Base-by-base conservation (phyloP, 2,329 filamentous ascomycete species). In the Pseudomassariella vexata region DNA sequence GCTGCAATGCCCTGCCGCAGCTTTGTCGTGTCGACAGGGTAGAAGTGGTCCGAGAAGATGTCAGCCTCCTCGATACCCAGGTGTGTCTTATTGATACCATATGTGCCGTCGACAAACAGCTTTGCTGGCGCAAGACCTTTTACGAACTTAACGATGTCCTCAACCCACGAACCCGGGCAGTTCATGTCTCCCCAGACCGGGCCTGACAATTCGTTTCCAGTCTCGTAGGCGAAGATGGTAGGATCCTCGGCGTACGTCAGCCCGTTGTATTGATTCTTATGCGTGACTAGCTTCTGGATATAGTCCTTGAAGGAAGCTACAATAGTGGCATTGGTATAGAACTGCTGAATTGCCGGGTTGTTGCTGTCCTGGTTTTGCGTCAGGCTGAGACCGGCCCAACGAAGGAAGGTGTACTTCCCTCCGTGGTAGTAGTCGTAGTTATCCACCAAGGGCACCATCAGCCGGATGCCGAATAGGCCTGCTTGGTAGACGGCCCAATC, bases 391-490 rank as follows among this genome's bases (percentile, higher is more conserved):
- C 65, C 65, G 12, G 51, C 52, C 57, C 59, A 70, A 16, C 66
- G 60, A 19, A 69, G 50, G 45, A 68, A 70, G 40, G 56, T 54
- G 49, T 63, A 69, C 45, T 68, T 68, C 6, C 66, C 66, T 15
- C 66, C 65, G 38, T 69, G 66, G 46, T 68, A 70, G 41, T 68
- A 69, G 43, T 69, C 60, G 53, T 62, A 70, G 35, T 69, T 65
- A 44, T 70, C 65, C 5, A 60, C 58, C 35, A 70, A 45, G 1
- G 65, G 65, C 22, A 64, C 55, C 38, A 68, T 49, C 26, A 70
- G 45, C 20, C 65, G 53, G 18, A 70, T 46, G 0, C 63, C 65
- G 46, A 64, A 59, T 34, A 55, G 46, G 8, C 63, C 50, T 6
- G 66, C 66, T 45, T 69, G 59, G 24, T 53, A 63, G 11, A 70